A percentile compares a stretch with the other conserved stretches of the same genome.
Evolutionary conservation across 2,329 filamentous ascomycete species (phyloP).

Genomic region (Cercospora brassicicola): DNA sequence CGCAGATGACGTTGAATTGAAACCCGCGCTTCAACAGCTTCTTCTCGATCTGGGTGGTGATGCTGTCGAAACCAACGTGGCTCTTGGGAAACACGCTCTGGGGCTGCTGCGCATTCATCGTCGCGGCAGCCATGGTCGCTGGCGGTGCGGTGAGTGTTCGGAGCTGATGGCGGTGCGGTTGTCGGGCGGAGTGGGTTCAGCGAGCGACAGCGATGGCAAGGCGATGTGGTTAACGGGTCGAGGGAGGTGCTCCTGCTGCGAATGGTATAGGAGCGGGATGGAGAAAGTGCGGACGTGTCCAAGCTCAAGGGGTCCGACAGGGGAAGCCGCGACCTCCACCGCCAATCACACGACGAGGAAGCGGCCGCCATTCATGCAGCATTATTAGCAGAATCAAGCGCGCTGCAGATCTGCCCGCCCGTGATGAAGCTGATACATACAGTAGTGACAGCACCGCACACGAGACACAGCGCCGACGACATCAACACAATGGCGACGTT

Average conservation of each 20-base stretch:
- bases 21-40: constrained; percentile 99
- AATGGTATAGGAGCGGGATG: constrained; percentile 13
- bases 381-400: constrained; percentile 8
- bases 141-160: background rate
- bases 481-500: constrained; percentile 41
- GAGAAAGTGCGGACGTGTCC: constrained; percentile 24
- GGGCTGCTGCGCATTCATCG: constrained; percentile 55
- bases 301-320: constrained; percentile 26
- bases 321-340: constrained; percentile 14
- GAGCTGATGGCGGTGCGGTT: constrained; percentile 5
- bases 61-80: constrained; percentile 99
- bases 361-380: constrained; percentile 19
- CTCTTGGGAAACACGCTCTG: constrained; percentile 77
- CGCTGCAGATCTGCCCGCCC: background rate
- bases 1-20: constrained; percentile 99
- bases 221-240: constrained; percentile 16
- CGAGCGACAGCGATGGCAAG: constrained; percentile 11
- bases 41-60: constrained; percentile 98
- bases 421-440: constrained; percentile 1
- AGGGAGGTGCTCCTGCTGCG: constrained; percentile 14
- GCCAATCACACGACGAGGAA: constrained; percentile 20
- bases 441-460: background rate
- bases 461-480: constrained; percentile 4
- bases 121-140: constrained; percentile 25
- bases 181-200: background rate